Evolutionary conservation across 441 rosid species (phyloP), one percentile per base, ranked within the genome.

Genomic region (Adansonia gregorii): DNA sequence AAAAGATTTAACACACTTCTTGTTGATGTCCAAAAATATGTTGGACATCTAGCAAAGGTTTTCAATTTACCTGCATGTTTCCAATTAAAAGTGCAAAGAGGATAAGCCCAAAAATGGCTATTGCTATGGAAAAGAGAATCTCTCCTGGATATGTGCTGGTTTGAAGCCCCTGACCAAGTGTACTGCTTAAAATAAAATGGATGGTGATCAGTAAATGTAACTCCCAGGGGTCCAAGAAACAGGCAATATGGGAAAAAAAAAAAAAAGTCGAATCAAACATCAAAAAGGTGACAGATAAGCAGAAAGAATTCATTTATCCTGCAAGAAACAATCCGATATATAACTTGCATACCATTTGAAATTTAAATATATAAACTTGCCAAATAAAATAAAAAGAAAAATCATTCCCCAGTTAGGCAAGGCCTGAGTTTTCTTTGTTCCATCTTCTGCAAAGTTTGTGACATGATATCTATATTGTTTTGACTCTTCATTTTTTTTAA

Each of bases 51-150:
- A 31, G 17, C 68, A 58, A 63, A 27, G 51, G 48, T 8, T 61
- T 77, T 41, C 39, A 4, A 76, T 46, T 72, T 77, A 86, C 97
- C 89, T 95, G 99, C 97, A 95, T 92, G 83, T 93, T 95, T 68
- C 99, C 97, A 5, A 95, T 93, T 54, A 93, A 78, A 83, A 95
- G 96, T 0, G 95, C 96, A 35, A 95, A 91, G 63, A 95, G 94
- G 77, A 93, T 83, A 77, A 95, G 97, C 45, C 99, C 98, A 2
- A 86, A 83, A 63, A 91, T 88, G 17, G 96, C 97, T 67, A 95
- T 78, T 5, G 87, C 81, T 75, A 95, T 95, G 51, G 99, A 95
- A 84, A 95, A 93, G 78, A 95, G 77, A 84, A 90, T 86, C 78
- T 94, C 98, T 56, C 87, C 89, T 24, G 93, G 82, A 70, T 87